Conservation (phyloP, 208 protist species). For the Leishmania martiniquensis region DNA sequence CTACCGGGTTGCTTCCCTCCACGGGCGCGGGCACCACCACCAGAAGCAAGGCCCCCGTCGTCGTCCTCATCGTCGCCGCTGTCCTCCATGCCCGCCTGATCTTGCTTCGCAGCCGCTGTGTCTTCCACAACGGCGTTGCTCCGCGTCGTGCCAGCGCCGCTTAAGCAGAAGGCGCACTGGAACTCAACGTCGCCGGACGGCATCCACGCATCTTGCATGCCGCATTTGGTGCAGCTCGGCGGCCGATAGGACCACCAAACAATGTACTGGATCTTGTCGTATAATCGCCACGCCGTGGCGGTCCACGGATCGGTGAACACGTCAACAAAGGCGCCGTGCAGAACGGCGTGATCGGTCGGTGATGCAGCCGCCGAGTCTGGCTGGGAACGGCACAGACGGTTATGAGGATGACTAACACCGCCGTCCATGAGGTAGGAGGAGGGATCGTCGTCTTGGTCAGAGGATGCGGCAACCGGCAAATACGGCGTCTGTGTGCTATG, state of each 20-base stretch:
- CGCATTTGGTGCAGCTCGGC: conserved; percentile 56
- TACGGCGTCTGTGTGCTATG: not conserved
- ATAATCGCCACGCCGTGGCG: conserved; percentile 47
- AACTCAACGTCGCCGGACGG: conserved; percentile 63
- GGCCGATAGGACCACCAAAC: conserved; percentile 85
- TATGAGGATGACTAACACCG: not conserved
- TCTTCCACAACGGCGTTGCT: conserved; percentile 72
- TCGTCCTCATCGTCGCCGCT: conserved; percentile 28
- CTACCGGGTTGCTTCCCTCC: conserved; percentile 2
- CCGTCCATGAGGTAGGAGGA: not conserved
- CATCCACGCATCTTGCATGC: conserved; percentile 75
- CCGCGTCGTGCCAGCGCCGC: conserved; percentile 57
- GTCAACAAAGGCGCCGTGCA: conserved; percentile 59
- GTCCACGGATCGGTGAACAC: conserved; percentile 66
- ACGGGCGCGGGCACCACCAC: conserved; percentile 7
- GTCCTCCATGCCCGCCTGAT: conserved; percentile 34
- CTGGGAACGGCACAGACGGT: not conserved
- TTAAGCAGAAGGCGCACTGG: conserved; percentile 67
- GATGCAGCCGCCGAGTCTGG: not conserved
- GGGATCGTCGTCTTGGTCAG: not conserved
- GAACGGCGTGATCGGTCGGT: conserved; percentile 42
- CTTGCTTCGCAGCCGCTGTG: conserved; percentile 13
- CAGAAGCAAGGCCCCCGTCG: conserved; percentile 5
- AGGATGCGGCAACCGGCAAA: not conserved
- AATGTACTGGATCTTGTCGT: conserved; percentile 86